Evolutionary conservation across 2,329 filamentous ascomycete genomes (phyloP).

Genomic region (Epicoccum sorghinum): DNA sequence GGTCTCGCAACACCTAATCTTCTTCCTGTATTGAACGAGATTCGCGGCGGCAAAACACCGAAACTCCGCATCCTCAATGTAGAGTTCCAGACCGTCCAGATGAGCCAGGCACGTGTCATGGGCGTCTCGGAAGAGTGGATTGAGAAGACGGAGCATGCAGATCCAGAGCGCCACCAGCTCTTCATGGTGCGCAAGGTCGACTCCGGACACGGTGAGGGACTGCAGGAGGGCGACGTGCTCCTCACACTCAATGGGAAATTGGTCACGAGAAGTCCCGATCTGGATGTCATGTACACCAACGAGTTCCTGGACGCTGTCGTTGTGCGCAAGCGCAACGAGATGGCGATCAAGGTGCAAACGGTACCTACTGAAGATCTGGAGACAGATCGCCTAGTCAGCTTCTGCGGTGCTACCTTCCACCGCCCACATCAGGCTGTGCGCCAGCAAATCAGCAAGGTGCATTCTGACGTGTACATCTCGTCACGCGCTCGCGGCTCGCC

Average conservation of each 20-base stretch:
- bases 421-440: slow-evolving; percentile 93
- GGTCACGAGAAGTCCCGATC: slow-evolving; percentile 88
- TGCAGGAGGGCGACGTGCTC: slow-evolving; percentile 91
- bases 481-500: slow-evolving; percentile 61
- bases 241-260: slow-evolving; percentile 89
- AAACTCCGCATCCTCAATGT: slow-evolving; percentile 89
- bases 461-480: slow-evolving; percentile 95
- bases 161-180: slow-evolving; percentile 90
- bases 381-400: slow-evolving; percentile 88
- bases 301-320: slow-evolving; percentile 83
- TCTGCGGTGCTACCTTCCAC: slow-evolving; percentile 93
- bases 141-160: slow-evolving; percentile 82
- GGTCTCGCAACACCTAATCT: slow-evolving; percentile 88
- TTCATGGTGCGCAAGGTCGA: slow-evolving; percentile 97
- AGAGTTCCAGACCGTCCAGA: slow-evolving; percentile 92
- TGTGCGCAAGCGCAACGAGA: slow-evolving; percentile 81
- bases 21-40: slow-evolving; percentile 84
- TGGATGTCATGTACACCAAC: slow-evolving; percentile 96
- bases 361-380: slow-evolving; percentile 89
- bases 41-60: slow-evolving; percentile 79
- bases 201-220: slow-evolving; percentile 65
- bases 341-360: slow-evolving; percentile 78
- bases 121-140: slow-evolving; percentile 97
- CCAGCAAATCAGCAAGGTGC: slow-evolving; percentile 95
- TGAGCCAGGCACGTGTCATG: slow-evolving; percentile 97